Percentiles rank a stretch among this genome's conserved stretches.
These are phyloP conservation scores for Eutrema heterophyllum DNA, from an alignment of 345 rosid species.

Conservation along the genomic window DNA sequence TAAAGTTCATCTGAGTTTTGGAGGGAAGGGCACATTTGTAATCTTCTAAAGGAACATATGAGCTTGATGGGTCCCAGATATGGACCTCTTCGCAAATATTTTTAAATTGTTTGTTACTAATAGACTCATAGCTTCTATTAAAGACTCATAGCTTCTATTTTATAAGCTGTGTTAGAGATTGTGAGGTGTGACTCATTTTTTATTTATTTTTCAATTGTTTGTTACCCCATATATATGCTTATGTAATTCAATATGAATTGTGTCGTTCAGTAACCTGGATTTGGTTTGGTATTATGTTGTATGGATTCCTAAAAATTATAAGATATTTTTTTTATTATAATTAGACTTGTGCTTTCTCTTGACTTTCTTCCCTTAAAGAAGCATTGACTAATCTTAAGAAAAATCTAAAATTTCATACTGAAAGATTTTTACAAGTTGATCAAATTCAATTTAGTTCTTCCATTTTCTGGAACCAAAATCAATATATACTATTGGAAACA, in stretches of 20 bases:
- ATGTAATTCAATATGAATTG: constrained; percentile 4
- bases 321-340: neutral
- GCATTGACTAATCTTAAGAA: neutral
- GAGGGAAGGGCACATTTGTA: constrained; percentile 19
- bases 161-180: constrained; percentile 27
- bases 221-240: neutral
- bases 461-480: constrained; percentile 15
- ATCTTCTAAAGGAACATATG: constrained; percentile 2
- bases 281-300: constrained; percentile 8
- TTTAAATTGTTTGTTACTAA: neutral
- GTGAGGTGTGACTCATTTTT: constrained; percentile 25
- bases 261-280: constrained; percentile 7
- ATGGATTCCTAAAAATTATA: neutral
- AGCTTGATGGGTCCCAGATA: constrained; percentile 26
- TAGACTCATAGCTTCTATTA: constrained; percentile 27
- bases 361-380: neutral
- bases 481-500: constrained; percentile 5
- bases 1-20: constrained; percentile 27
- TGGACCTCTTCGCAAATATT: constrained; percentile 20
- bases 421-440: constrained; percentile 10
- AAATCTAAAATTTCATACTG: constrained; percentile 10
- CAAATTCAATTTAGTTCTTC: constrained; percentile 1
- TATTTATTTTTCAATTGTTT: neutral
- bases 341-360: neutral
- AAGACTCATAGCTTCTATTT: constrained; percentile 30